Percentiles rank a stretch among this genome's conserved stretches.
These are phyloP conservation scores for Hypoxylon perforatum DNA, from an alignment of 495 filamentous ascomycete genomes.

Conservation along the genomic window DNA sequence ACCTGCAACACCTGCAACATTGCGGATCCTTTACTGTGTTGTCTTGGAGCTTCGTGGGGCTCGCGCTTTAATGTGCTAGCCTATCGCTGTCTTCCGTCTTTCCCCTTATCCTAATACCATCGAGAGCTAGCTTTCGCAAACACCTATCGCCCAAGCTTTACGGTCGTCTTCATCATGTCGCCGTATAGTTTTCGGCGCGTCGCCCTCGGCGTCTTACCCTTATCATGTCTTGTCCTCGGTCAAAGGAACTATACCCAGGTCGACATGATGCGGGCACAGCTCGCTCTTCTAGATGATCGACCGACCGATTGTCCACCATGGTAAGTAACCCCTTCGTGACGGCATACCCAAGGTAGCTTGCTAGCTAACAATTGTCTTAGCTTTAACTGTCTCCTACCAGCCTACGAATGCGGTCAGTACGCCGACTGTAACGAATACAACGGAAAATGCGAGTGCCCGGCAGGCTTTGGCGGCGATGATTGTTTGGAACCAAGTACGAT, in stretches of 20 bases:
- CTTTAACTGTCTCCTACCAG: constrained; percentile 97
- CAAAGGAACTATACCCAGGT: constrained; percentile 58
- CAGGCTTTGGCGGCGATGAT: constrained; percentile 92
- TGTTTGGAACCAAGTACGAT: constrained; percentile 78
- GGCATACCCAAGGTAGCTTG: constrained; percentile 4
- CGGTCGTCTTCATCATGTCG: constrained; percentile 49
- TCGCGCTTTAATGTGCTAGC: constrained; percentile 26
- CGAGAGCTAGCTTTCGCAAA: constrained; percentile 1
- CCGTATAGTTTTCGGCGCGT: constrained; percentile 46
- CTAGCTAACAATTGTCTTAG: constrained; percentile 54
- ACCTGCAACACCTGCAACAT: background rate
- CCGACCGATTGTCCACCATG: constrained; percentile 73
- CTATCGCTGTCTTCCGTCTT: constrained; percentile 24
- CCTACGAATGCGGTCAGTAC: constrained; percentile 90
- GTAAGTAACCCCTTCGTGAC: constrained; percentile 47
- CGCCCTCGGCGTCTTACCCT: constrained; percentile 51
- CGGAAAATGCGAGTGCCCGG: constrained; percentile 90
- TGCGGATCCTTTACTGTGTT: background rate
- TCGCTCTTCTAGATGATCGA: constrained; percentile 62
- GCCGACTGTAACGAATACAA: constrained; percentile 84
- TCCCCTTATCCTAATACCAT: constrained; percentile 11
- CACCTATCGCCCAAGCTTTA: constrained; percentile 17
- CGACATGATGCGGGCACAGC: constrained; percentile 63
- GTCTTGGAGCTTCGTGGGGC: constrained; percentile 31
- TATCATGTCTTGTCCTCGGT: constrained; percentile 55